phyloP scores from a whole-genome alignment of 176 grass and related monocot species.

The Oryza officinalis region DNA sequence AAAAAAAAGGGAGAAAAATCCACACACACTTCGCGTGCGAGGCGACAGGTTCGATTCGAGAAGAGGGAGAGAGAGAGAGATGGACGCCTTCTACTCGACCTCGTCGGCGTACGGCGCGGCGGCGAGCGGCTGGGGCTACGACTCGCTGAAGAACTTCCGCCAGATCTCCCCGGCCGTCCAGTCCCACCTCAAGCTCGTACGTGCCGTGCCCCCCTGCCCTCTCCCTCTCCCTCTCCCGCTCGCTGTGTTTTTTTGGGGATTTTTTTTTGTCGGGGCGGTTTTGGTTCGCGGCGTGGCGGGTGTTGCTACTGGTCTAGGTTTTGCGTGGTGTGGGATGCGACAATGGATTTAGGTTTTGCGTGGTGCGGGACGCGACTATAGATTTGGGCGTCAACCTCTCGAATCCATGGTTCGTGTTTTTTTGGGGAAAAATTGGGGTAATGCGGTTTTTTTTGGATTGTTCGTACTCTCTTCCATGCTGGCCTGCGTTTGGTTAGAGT shows the following conservation, averaged over 20 bases:
- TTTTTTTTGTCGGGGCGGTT: background rate
- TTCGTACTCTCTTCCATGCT: background rate
- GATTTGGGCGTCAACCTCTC: background rate
- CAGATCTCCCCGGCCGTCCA: conserved; percentile 76
- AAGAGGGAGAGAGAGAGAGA: background rate
- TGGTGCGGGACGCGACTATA: background rate
- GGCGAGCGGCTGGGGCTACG: conserved; percentile 30
- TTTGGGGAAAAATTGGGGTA: background rate
- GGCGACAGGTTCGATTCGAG: conserved; percentile 19
- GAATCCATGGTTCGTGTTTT: background rate
- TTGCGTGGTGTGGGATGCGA: background rate
- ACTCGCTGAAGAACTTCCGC: conserved; percentile 77
- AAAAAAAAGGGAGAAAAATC: background rate
- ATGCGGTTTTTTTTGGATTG: background rate
- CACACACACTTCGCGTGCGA: conserved; percentile 21
- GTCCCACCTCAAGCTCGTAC: conserved; percentile 85
- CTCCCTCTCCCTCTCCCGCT: background rate
- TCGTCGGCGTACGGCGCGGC: conserved; percentile 34
- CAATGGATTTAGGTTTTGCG: conserved; percentile 14
- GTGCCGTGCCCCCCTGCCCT: background rate
- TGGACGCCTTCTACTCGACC: conserved; percentile 63
- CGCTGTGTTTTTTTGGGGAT: background rate
- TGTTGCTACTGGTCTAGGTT: background rate
- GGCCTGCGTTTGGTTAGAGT: background rate
- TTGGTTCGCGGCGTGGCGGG: background rate